Base-by-base conservation (phyloP, 2,329 filamentous ascomycete genomes). In the Cladosporium velox region DNA sequence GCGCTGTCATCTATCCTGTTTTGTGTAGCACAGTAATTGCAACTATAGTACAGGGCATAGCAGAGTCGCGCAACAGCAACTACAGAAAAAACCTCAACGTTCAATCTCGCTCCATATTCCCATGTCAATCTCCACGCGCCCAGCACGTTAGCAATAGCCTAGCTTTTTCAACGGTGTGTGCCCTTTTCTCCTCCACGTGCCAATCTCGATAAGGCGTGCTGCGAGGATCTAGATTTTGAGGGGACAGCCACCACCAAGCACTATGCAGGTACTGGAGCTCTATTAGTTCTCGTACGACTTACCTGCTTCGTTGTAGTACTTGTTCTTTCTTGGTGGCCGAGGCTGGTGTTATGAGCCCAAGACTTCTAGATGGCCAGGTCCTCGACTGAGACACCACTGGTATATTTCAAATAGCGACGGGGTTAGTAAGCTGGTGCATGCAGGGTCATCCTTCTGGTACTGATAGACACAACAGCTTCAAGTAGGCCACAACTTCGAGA, bases 91-190 rank as follows among this genome's bases (percentile, higher is more conserved):
- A 7, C 41, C n/a, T 47, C 41, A 24, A 47, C n/a, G 8, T 47
- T n/a, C n/a, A 47, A 24, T 47, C n/a, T 44, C 38, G 11, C 32
- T 4, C 4, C n/a, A 44, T 10, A 15, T 35, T 14, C 18, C 38
- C 38, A 44, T 21, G 38, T n/a, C 38, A 44, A 47, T 55, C 24
- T 55, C 30, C 52, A 55, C 52, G 52, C 49, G 21, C 24, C 8
- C 30, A 32, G 52, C 32, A 55, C 28, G 28, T 55, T 55, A 3
- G 41, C 41, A 21, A 34, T 30, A 55, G 18, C 52, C 52, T 55
- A 32, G 32, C 52, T 55, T 55, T 55, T 21, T 26, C 52, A 55
- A 55, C 52, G 52, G 52, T 21, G 41, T 47, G 41, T 35, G 34
- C 8, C 2, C 52, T 8, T 28, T 54, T n/a, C 51, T 30, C 28